A percentile compares a stretch with the other conserved stretches of the same genome.
These are phyloP conservation scores for Suhomyces atakaporum DNA, from an alignment of 1,139 yeast genomes.

Conservation along the genomic window DNA sequence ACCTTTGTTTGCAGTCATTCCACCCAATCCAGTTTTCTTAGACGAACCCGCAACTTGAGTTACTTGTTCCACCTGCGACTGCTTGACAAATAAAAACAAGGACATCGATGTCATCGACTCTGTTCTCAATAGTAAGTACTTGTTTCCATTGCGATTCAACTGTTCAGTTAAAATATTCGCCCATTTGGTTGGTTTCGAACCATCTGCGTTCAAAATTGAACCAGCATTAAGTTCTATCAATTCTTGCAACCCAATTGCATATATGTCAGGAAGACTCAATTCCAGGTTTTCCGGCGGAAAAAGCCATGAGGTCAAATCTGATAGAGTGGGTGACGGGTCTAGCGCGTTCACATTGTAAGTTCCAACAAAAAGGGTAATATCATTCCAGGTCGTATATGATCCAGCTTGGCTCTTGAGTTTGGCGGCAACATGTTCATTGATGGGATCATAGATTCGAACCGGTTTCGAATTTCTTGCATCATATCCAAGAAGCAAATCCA, in stretches of 20 bases:
- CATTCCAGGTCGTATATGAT: constrained; percentile 62
- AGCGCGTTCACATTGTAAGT: constrained; percentile 88
- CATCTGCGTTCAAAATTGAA: constrained; percentile 71
- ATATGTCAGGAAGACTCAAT: constrained; percentile 58
- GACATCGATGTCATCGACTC: constrained; percentile 50
- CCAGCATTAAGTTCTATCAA: constrained; percentile 89
- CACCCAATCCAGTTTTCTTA: constrained; percentile 88
- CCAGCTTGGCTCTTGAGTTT: constrained; percentile 52
- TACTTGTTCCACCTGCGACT: constrained; percentile 60
- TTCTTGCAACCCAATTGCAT: constrained; percentile 90
- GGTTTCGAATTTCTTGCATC: constrained; percentile 64
- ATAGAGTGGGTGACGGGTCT: constrained; percentile 39
- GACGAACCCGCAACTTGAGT: constrained; percentile 77
- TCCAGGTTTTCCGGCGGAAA: constrained; percentile 66
- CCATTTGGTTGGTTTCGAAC: constrained; percentile 65
- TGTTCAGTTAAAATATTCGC: constrained; percentile 57
- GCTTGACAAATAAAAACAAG: constrained; percentile 60
- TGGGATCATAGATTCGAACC: constrained; percentile 84
- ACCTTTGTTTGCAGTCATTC: constrained; percentile 90
- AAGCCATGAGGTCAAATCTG: constrained; percentile 75
- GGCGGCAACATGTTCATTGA: constrained; percentile 73
- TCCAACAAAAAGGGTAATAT: constrained; percentile 73
- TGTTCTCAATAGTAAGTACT: constrained; percentile 42
- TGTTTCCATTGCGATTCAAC: constrained; percentile 45
- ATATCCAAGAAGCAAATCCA: constrained; percentile 83